Conservation (phyloP, 345 rosid genomes). For the Heritiera fomes region DNA sequence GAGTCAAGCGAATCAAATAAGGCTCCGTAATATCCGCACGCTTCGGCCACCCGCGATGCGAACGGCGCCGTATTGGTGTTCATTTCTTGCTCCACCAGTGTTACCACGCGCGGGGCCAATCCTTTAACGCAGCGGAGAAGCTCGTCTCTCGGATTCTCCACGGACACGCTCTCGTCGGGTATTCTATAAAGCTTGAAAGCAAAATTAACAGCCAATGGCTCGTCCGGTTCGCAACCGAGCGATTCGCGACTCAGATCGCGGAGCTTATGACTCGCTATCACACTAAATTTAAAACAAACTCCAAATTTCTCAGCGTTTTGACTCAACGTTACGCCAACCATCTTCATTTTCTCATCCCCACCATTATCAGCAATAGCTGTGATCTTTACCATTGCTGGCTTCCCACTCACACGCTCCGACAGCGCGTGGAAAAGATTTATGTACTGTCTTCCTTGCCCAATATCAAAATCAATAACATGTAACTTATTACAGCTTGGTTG, state of each 20-base stretch:
- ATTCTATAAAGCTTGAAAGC: slow-evolving; percentile 72
- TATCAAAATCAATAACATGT: slow-evolving; percentile 83
- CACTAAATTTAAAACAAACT: slow-evolving; percentile 48
- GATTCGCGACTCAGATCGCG: slow-evolving; percentile 62
- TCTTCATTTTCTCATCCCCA: slow-evolving; percentile 49
- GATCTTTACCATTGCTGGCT: slow-evolving; percentile 49
- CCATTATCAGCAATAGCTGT: slow-evolving; percentile 60
- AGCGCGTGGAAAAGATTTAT: slow-evolving; percentile 67
- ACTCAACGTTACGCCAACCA: slow-evolving; percentile 45
- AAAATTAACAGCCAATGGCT: slow-evolving; percentile 73
- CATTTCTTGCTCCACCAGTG: slow-evolving; percentile 72
- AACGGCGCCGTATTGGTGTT: slow-evolving; percentile 77
- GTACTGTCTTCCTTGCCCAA: slow-evolving; percentile 82
- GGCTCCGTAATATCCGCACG: slow-evolving; percentile 61
- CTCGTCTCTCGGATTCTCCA: slow-evolving; percentile 87
- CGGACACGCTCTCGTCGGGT: slow-evolving; percentile 89
- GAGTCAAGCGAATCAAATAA: slow-evolving; percentile 80
- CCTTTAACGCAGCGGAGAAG: slow-evolving; percentile 85
- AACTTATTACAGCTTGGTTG: slow-evolving; percentile 35
- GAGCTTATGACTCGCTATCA: slow-evolving; percentile 41
- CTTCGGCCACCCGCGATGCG: slow-evolving; percentile 55
- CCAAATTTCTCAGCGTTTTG: slow-evolving; percentile 45
- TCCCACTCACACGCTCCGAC: slow-evolving; percentile 42
- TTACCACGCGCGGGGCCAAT: slow-evolving; percentile 73
- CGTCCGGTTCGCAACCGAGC: slow-evolving; percentile 65